Percentiles rank a stretch among this genome's conserved stretches.
Conservation (phyloP, 306 rosid species). For the Gynostemma pentaphyllum region DNA sequence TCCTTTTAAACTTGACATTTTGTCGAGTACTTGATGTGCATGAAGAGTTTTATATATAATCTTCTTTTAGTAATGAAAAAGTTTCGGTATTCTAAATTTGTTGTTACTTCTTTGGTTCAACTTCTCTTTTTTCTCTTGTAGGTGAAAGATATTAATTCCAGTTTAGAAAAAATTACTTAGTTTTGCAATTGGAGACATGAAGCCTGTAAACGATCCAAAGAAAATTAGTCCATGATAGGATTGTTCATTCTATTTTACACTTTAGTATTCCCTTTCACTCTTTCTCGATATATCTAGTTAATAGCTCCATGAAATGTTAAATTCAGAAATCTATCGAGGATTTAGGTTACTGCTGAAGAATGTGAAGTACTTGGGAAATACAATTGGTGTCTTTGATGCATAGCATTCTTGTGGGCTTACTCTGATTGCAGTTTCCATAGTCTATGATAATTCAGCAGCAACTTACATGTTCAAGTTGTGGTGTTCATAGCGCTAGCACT, state of each 20-base stretch:
- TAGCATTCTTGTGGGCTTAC: not conserved
- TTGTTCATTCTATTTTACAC: too few relatives aligned
- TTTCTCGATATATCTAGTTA: too few relatives aligned
- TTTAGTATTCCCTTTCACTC: too few relatives aligned
- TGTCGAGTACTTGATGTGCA: too few relatives aligned
- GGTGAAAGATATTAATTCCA: slow-evolving; percentile 93
- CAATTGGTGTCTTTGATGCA: not conserved
- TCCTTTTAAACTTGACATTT: too few relatives aligned
- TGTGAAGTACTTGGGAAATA: not conserved
- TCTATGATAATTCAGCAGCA: not conserved
- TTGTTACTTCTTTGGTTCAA: too few relatives aligned
- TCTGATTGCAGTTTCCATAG: not conserved
- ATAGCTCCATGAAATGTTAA: not conserved
- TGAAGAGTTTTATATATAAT: too few relatives aligned
- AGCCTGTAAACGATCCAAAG: slow-evolving; percentile 50
- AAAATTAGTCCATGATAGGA: slow-evolving; percentile 53
- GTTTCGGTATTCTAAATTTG: too few relatives aligned
- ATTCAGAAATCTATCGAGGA: not conserved
- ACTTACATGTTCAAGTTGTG: not conserved
- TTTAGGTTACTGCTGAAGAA: not conserved
- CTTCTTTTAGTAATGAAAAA: too few relatives aligned
- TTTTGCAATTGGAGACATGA: slow-evolving; percentile 57
- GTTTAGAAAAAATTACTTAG: slow-evolving; percentile 82
- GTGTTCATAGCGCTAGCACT: not conserved
- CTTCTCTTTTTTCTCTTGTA: too few relatives aligned